These are phyloP conservation scores for Hordeum vulgare DNA, from an alignment of 176 grass and related monocot genomes.

Conservation along the genomic window DNA sequence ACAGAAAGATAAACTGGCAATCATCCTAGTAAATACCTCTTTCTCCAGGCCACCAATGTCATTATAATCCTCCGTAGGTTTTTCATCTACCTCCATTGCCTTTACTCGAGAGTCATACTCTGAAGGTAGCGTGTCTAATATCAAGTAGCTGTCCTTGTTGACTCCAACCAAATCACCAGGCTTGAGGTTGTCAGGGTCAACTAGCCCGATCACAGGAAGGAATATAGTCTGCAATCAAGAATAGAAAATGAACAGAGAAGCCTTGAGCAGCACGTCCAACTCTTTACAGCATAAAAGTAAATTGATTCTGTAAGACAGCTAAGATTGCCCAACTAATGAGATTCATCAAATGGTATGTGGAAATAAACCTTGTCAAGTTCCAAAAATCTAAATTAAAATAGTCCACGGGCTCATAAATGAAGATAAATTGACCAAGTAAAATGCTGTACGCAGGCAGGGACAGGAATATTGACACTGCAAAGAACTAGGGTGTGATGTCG, in stretches of 20 bases:
- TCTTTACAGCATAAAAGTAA: neutral
- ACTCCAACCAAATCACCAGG: constrained; percentile 87
- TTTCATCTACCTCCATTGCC: constrained; percentile 94
- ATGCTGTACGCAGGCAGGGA: neutral
- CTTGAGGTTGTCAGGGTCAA: constrained; percentile 86
- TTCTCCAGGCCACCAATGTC: constrained; percentile 92
- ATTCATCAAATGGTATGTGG: neutral
- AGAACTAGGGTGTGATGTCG: neutral
- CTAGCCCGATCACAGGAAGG: constrained; percentile 76
- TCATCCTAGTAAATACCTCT: constrained; percentile 41
- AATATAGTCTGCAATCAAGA: constrained; percentile 70
- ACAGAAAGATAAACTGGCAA: neutral
- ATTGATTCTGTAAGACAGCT: neutral
- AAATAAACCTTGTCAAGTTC: neutral
- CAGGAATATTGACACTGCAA: neutral
- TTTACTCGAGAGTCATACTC: constrained; percentile 88
- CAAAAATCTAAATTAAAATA: neutral
- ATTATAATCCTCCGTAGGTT: constrained; percentile 92
- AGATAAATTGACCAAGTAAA: neutral
- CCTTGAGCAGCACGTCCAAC: neutral
- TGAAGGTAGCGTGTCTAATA: constrained; percentile 77
- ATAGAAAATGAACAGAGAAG: neutral
- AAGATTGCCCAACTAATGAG: neutral
- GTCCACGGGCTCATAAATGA: neutral
- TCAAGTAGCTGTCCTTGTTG: constrained; percentile 86